Evolutionary conservation across 306 rosid genomes (phyloP).

Genomic region (Ammopiptanthus mongolicus): DNA sequence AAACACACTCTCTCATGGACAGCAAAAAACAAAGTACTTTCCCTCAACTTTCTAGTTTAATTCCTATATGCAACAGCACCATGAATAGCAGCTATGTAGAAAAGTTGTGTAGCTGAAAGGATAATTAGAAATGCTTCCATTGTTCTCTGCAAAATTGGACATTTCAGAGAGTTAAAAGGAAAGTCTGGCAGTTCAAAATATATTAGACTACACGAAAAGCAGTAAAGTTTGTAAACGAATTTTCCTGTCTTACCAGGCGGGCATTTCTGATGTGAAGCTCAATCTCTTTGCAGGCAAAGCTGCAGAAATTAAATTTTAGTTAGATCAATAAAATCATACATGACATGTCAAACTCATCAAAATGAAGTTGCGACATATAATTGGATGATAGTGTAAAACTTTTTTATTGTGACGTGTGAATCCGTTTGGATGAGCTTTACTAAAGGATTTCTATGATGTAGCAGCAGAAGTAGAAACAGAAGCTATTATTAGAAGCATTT

Average conservation of each 20-base stretch:
- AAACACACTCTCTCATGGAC: background rate
- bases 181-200: background rate
- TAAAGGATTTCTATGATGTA: too few relatives aligned
- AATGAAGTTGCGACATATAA: too few relatives aligned
- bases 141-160: constrained; percentile 56
- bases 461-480: too few relatives aligned
- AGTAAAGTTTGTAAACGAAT: background rate
- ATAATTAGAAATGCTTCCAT: constrained; percentile 89
- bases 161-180: background rate
- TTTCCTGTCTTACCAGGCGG: constrained; percentile 56
- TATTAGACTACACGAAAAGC: background rate
- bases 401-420: too few relatives aligned
- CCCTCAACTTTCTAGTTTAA: background rate
- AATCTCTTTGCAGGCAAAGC: constrained; percentile 89
- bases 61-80: constrained; percentile 28
- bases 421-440: too few relatives aligned
- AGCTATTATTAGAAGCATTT: too few relatives aligned
- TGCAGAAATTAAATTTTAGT: constrained; percentile 26
- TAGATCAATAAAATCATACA: background rate
- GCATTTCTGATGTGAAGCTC: constrained; percentile 59
- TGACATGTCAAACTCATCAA: background rate
- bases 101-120: constrained; percentile 80
- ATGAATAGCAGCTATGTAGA: constrained; percentile 68
- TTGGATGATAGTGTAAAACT: too few relatives aligned
- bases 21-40: background rate